phyloP scores from a whole-genome alignment of 495 filamentous ascomycete species.

The Cairneyella variabilis region DNA sequence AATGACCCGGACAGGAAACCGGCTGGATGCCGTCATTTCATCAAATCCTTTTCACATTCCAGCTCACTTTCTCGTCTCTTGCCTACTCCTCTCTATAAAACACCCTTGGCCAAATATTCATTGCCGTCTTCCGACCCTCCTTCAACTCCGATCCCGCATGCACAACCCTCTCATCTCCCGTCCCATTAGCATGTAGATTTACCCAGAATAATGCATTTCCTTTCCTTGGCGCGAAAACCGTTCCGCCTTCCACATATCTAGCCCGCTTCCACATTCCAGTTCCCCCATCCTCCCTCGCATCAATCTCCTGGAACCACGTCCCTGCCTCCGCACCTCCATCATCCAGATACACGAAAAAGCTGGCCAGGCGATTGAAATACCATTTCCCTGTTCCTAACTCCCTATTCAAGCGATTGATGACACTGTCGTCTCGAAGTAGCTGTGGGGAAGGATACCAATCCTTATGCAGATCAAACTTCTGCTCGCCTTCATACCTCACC shows the following conservation, averaged over 20 bases:
- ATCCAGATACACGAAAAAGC: conserved; percentile 45
- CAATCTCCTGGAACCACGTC: conserved; percentile 43
- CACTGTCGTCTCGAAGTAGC: conserved; percentile 19
- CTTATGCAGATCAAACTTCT: conserved; percentile 43
- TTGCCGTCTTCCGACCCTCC: conserved; percentile 9
- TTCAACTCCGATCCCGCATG: conserved; percentile 10
- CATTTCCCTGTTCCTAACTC: too few species aligned
- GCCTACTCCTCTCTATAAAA: too few species aligned
- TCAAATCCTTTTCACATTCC: too few species aligned
- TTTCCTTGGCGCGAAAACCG: neutral
- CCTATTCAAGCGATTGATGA: too few species aligned
- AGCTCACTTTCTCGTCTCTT: too few species aligned
- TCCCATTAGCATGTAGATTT: conserved; percentile 14
- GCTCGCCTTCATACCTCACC: conserved; percentile 41
- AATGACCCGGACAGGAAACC: too few species aligned
- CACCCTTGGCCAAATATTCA: conserved; percentile 15
- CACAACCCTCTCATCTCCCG: conserved; percentile 9
- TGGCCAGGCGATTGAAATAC: conserved; percentile 41
- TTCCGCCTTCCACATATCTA: conserved; percentile 2
- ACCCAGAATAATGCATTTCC: conserved; percentile 16
- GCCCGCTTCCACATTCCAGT: neutral
- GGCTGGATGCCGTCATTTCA: too few species aligned
- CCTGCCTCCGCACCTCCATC: conserved; percentile 37
- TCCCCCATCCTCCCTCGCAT: neutral
- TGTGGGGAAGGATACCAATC: conserved; percentile 43